Conservation (phyloP, 495 filamentous ascomycete species). For the Neurospora sp. region DNA sequence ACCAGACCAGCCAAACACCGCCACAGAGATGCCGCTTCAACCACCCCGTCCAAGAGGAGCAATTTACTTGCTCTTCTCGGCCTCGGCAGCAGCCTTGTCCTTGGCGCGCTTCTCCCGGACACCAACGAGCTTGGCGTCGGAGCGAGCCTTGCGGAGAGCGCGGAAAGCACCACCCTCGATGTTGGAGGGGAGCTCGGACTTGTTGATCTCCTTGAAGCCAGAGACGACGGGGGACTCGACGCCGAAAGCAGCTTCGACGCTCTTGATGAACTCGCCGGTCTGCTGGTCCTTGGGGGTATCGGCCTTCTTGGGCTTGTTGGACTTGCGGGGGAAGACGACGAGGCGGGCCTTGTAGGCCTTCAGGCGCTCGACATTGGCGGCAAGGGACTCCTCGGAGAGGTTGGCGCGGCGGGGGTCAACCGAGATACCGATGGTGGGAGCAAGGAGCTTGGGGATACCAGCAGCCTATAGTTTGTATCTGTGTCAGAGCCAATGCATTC, state of each 20-base stretch:
- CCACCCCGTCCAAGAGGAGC: slow-evolving; percentile 19
- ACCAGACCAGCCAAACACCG: slow-evolving; percentile 38
- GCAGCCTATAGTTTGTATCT: slow-evolving; percentile 56
- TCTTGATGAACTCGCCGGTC: slow-evolving; percentile 52
- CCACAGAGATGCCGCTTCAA: slow-evolving; percentile 17
- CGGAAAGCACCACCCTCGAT: slow-evolving; percentile 75
- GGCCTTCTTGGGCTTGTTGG: slow-evolving; percentile 79
- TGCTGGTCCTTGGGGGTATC: slow-evolving; percentile 85
- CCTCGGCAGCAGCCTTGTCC: slow-evolving; percentile 84
- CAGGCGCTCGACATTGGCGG: slow-evolving; percentile 89
- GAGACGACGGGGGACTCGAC: slow-evolving; percentile 52
- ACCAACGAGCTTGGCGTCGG: slow-evolving; percentile 71
- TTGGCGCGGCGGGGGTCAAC: slow-evolving; percentile 95
- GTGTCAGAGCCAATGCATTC: slow-evolving; percentile 7
- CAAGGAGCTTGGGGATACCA: slow-evolving; percentile 88
- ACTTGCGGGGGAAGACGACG: slow-evolving; percentile 95
- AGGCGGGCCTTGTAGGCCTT: slow-evolving; percentile 90
- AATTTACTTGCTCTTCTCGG: slow-evolving; percentile 82
- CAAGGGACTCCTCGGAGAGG: slow-evolving; percentile 86
- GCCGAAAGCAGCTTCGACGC: slow-evolving; percentile 51
- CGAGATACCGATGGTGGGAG: slow-evolving; percentile 89
- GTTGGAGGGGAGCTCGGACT: slow-evolving; percentile 63
- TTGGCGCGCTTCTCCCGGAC: slow-evolving; percentile 85
- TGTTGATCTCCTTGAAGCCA: slow-evolving; percentile 68
- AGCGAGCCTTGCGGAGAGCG: slow-evolving; percentile 74